Evolutionary conservation across 2,329 filamentous ascomycete species (phyloP).

Genomic region (Microsporum audouinii): DNA sequence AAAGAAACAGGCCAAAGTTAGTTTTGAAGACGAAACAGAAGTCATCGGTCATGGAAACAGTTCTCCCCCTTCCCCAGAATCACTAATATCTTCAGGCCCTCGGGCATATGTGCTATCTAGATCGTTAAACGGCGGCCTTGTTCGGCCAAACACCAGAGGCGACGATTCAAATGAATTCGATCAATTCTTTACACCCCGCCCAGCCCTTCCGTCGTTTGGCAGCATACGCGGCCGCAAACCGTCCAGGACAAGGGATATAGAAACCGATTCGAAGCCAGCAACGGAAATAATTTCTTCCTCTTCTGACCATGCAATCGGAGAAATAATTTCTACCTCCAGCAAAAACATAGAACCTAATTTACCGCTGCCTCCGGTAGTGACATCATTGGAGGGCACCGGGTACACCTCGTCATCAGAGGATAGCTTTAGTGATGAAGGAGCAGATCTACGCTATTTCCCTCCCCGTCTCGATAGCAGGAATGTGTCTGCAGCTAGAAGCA

Average conservation of each 20-base stretch:
- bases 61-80: conserved; percentile 32
- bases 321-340: conserved; percentile 38
- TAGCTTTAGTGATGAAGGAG: conserved; percentile 32
- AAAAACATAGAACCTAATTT: conserved; percentile 40
- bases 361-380: conserved; percentile 59
- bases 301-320: conserved; percentile 43
- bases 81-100: conserved; percentile 13
- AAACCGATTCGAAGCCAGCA: neutral
- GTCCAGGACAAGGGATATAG: conserved; percentile 4
- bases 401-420: conserved; percentile 49
- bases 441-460: conserved; percentile 9
- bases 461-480: conserved; percentile 2
- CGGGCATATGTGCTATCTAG: conserved; percentile 6
- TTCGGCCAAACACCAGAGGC: conserved; percentile 6
- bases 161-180: conserved; percentile 41
- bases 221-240: conserved; percentile 43
- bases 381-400: conserved; percentile 54
- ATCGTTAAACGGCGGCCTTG: conserved; percentile 25
- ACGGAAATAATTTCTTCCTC: conserved; percentile 34
- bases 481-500: neutral
- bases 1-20: conserved; percentile 50
- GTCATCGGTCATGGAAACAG: conserved; percentile 37
- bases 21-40: conserved; percentile 53
- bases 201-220: conserved; percentile 51
- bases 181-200: conserved; percentile 47